phyloP scores from a whole-genome alignment of 2,329 filamentous ascomycete genomes.

The Aspergillus oerlinghausenensis region DNA sequence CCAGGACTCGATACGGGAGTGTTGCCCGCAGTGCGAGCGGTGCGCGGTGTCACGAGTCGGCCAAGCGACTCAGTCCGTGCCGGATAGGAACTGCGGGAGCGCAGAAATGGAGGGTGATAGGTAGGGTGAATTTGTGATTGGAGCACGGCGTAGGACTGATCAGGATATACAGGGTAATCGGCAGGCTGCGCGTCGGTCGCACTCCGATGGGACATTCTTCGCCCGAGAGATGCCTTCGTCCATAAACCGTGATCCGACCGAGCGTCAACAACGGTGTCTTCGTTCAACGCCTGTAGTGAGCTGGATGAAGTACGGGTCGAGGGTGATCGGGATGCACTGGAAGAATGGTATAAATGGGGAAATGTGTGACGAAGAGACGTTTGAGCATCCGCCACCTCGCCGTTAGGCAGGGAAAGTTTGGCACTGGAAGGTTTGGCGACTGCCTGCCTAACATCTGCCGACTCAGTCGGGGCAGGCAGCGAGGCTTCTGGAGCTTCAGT shows the following conservation, averaged over 20 bases:
- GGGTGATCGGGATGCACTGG: conserved; percentile 30
- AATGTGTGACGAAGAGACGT: conserved; percentile 29
- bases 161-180: conserved; percentile 44
- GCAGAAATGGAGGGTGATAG: conserved; percentile 35
- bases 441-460: conserved; percentile 15
- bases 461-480: conserved; percentile 17
- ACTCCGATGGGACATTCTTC: conserved; percentile 24
- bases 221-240: conserved; percentile 19
- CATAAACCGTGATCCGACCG: conserved; percentile 27
- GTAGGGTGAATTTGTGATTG: conserved; percentile 42
- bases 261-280: conserved; percentile 33
- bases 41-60: conserved; percentile 20
- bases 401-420: conserved; percentile 20
- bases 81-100: conserved; percentile 43
- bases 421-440: conserved; percentile 23
- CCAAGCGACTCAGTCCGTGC: conserved; percentile 28
- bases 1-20: conserved; percentile 46
- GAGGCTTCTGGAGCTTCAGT: conserved; percentile 19
- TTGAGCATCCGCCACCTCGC: conserved; percentile 26
- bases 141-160: conserved; percentile 45
- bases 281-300: conserved; percentile 39
- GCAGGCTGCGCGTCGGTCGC: conserved; percentile 21
- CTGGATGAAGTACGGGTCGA: conserved; percentile 41
- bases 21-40: conserved; percentile 42
- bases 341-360: conserved; percentile 31